Evolutionary conservation across 148 eudicot species (phyloP).

Genomic region (Rheum nobile): DNA sequence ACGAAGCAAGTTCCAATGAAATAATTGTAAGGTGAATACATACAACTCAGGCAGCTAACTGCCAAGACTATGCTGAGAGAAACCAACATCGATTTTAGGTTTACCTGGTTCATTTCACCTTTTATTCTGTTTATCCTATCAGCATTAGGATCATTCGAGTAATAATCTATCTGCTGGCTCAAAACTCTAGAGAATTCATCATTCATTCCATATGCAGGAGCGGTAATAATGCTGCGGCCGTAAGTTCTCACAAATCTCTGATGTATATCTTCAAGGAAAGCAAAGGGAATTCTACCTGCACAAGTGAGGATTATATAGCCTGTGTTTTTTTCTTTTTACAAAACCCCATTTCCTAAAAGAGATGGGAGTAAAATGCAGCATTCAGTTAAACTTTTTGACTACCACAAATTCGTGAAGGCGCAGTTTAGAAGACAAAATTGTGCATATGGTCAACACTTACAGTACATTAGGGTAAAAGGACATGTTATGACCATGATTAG

Average conservation of each 20-base stretch:
- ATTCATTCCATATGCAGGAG: slow-evolving; percentile 91
- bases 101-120: slow-evolving; percentile 98
- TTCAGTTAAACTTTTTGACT: not conserved
- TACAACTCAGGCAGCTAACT: not conserved
- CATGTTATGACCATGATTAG: not conserved
- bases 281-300: slow-evolving; percentile 93
- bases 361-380: not conserved
- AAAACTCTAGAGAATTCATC: slow-evolving; percentile 94
- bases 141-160: slow-evolving; percentile 84
- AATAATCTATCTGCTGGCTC: slow-evolving; percentile 93
- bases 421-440: not conserved
- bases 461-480: not conserved
- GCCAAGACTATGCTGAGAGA: not conserved
- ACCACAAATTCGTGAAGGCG: not conserved
- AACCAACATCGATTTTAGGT: not conserved
- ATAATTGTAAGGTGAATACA: not conserved
- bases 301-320: not conserved
- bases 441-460: not conserved
- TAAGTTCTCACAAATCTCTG: slow-evolving; percentile 91
- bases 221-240: slow-evolving; percentile 70
- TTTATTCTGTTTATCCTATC: slow-evolving; percentile 80
- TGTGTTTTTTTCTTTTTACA: not conserved
- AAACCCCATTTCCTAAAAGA: not conserved
- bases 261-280: slow-evolving; percentile 94
- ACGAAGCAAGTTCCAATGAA: not conserved